Base-by-base conservation (phyloP, 2,329 filamentous ascomycete genomes). In the Leptographium flavum region DNA sequence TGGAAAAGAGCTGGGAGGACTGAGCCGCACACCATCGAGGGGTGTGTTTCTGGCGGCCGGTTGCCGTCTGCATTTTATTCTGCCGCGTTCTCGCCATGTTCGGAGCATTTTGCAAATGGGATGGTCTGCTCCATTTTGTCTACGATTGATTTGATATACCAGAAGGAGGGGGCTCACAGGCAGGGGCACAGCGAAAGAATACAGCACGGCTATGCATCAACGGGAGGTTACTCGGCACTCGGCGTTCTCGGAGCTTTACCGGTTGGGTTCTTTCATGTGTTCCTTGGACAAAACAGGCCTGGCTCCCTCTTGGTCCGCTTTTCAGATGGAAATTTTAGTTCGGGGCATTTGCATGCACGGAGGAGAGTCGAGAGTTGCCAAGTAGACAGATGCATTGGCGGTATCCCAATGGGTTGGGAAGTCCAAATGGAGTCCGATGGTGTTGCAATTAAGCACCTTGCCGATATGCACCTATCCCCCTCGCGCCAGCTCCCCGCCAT, bases 1-100 rank as follows among this genome's bases (percentile, higher is more conserved):
- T 98, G 15, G 92, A 98, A 71, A 96, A 95, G 76, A 96, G 90
- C 68, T 98, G 92, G 92, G 92, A 96, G 52, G 90, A 95, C 58
- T 94, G 39, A 49, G n/a, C 28, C 19, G 3, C 17, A 7, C 27
- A 11, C 3, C 8, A 11, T 28, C 27, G 8, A 28, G 27, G 27
- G 13, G 8, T 27, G 6, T 28, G n/a, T 28, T 28, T 28, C 5
- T 8, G 13, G 5, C 8, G 27, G 8, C 27, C 8, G 27, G 27
- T 28, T 35, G 19, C 10, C 17, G 33, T 19, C 17, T 36, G 33
- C 33, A 36, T 36, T 36, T 36, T 17, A 5, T 36, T 22, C 22
- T 32, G 13, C 33, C 14, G 33, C 17, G 17, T 11, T 36, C 19
- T 11, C 11, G 9, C 17, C 11, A 35, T 22, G 17, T 11, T 21